Percentiles rank a stretch among this genome's conserved stretches.
These are phyloP conservation scores for Pseudonectria foliicola DNA, from an alignment of 2,329 filamentous ascomycete genomes.

Conservation along the genomic window DNA sequence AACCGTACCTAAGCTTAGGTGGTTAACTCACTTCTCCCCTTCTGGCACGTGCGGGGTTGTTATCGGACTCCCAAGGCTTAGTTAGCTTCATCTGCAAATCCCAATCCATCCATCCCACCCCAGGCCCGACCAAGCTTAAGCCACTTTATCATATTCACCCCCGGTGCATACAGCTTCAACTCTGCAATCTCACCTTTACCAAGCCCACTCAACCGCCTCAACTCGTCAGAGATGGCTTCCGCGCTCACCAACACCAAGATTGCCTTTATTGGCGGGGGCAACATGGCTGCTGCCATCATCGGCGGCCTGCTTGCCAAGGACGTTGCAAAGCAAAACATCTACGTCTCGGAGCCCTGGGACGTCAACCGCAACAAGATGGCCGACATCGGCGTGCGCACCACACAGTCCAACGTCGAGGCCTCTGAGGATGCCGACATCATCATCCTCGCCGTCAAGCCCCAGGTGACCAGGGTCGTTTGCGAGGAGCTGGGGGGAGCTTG, in stretches of 20 bases:
- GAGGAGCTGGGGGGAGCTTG: constrained; percentile 37
- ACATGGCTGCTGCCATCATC: constrained; percentile 47
- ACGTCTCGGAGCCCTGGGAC: constrained; percentile 45
- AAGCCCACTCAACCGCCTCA: no score
- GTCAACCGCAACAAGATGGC: constrained; percentile 45
- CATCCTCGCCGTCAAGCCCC: constrained; percentile 45
- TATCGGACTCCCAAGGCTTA: no score
- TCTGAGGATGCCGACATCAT: constrained; percentile 37
- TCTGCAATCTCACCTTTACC: no score
- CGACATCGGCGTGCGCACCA: constrained; percentile 38
- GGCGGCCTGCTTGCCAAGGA: constrained; percentile 38
- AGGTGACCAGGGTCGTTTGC: constrained; percentile 40
- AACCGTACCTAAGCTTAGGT: no score
- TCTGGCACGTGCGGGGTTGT: no score
- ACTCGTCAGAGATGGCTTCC: no score
- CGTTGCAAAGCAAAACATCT: constrained; percentile 37
- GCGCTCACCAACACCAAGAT: constrained; percentile 26
- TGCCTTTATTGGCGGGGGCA: constrained; percentile 39
- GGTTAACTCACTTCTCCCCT: no score
- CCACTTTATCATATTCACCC: no score
- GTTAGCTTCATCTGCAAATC: no score
- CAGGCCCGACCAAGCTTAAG: no score
- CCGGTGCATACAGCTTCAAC: no score
- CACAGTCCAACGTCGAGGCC: constrained; percentile 39
- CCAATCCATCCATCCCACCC: no score